phyloP scores from a whole-genome alignment of 805 yeast species.

The Schwanniomyces sp. region DNA sequence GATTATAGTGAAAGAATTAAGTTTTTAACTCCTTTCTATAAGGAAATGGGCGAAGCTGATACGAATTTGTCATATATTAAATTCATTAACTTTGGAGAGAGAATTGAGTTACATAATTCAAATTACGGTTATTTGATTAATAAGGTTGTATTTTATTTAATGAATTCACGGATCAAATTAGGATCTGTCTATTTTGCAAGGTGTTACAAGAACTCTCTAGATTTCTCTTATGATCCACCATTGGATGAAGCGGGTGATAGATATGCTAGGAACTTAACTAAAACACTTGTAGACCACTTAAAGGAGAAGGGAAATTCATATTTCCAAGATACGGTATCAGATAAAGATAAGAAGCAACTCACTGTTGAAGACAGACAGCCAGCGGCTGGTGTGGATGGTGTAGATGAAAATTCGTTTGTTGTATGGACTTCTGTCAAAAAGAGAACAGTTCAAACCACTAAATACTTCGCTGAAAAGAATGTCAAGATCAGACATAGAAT shows the following conservation, averaged over 20 bases:
- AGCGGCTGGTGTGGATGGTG: slow-evolving; percentile 55
- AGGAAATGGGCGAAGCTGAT: slow-evolving; percentile 59
- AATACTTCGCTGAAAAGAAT: slow-evolving; percentile 61
- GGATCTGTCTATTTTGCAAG: slow-evolving; percentile 94
- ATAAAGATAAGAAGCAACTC: slow-evolving; percentile 6
- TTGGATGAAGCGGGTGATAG: slow-evolving; percentile 69
- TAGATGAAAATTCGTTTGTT: slow-evolving; percentile 60
- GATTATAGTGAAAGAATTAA: slow-evolving; percentile 77
- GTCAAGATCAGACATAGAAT: slow-evolving; percentile 72
- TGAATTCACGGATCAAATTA: slow-evolving; percentile 83
- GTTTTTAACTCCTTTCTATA: slow-evolving; percentile 66
- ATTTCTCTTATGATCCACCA: slow-evolving; percentile 76
- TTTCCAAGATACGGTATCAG: slow-evolving; percentile 11
- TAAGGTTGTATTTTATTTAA: slow-evolving; percentile 86
- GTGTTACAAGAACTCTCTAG: slow-evolving; percentile 58
- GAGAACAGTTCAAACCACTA: slow-evolving; percentile 79
- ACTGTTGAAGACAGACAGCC: slow-evolving; percentile 42
- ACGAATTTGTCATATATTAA: slow-evolving; percentile 67
- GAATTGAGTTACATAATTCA: slow-evolving; percentile 74
- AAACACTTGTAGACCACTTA: slow-evolving; percentile 48
- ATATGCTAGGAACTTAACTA: slow-evolving; percentile 66
- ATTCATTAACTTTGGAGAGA: slow-evolving; percentile 86
- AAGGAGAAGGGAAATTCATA: slow-evolving; percentile 34
- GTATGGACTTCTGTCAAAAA: slow-evolving; percentile 96
- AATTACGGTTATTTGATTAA: slow-evolving; percentile 87